Conservation (phyloP, 1,139 yeast species). For the Scheffersomyces quercinus region DNA sequence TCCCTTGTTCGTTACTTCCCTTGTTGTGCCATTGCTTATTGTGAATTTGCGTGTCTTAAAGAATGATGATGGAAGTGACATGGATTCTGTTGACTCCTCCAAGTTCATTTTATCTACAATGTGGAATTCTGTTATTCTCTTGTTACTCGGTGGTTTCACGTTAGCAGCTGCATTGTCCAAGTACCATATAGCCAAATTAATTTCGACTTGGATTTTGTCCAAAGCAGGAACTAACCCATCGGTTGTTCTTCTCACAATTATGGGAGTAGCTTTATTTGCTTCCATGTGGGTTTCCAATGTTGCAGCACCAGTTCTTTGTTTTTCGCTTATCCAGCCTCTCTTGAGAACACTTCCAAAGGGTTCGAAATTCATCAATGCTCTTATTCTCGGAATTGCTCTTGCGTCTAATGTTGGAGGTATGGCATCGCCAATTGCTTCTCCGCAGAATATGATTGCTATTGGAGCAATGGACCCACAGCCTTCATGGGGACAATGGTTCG, state of each 20-base stretch:
- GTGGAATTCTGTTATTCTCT: conserved; percentile 77
- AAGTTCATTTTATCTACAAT: conserved; percentile 55
- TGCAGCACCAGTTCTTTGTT: conserved; percentile 76
- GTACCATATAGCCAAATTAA: conserved; percentile 65
- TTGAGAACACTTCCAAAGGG: conserved; percentile 63
- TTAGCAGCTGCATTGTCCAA: conserved; percentile 73
- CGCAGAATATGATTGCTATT: conserved; percentile 75
- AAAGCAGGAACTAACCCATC: conserved; percentile 69
- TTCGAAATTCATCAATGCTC: conserved; percentile 61
- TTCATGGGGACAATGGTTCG: conserved; percentile 80
- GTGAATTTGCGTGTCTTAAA: conserved; percentile 56
- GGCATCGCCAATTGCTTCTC: conserved; percentile 81
- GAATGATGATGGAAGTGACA: conserved; percentile 50
- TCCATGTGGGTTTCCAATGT: conserved; percentile 83
- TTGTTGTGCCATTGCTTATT: conserved; percentile 62
- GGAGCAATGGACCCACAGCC: conserved; percentile 66
- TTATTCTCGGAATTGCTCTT: conserved; percentile 70
- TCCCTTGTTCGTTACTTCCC: conserved; percentile 67
- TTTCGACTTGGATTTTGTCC: conserved; percentile 65
- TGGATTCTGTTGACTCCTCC: conserved; percentile 57
- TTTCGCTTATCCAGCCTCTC: conserved; percentile 64
- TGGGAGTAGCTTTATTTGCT: conserved; percentile 67
- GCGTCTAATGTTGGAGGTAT: conserved; percentile 76
- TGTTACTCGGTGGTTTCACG: conserved; percentile 71
- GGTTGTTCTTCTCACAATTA: conserved; percentile 59